Evolutionary conservation across 257 asterid genomes (phyloP).

Genomic region (Oldenlandia corymbosa): DNA sequence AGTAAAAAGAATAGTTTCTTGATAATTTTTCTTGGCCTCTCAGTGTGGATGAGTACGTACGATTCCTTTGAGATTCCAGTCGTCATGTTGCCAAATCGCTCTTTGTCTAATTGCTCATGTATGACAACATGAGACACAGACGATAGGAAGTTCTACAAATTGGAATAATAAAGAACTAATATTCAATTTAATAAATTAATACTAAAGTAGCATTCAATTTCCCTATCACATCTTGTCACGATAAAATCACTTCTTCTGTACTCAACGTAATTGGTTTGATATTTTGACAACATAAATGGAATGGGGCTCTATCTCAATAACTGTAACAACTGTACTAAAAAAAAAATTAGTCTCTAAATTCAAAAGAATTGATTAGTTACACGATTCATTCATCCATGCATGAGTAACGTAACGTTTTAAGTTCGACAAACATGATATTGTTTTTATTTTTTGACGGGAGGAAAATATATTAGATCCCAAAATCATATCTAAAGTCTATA

Average conservation of each 20-base stretch:
- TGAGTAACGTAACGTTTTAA: no score
- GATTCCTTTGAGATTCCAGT: constrained; percentile 3
- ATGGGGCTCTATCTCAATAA: not conserved
- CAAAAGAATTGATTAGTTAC: not conserved
- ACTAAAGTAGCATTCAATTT: not conserved
- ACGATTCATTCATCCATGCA: not conserved
- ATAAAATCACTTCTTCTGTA: not conserved
- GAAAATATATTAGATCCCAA: no score
- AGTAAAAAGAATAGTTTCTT: no score
- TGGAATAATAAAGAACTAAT: no score
- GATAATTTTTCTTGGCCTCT: no score
- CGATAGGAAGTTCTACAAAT: no score
- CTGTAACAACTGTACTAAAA: not conserved
- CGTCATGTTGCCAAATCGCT: constrained; percentile 8
- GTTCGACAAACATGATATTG: no score
- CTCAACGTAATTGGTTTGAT: not conserved
- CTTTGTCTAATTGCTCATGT: constrained; percentile 13
- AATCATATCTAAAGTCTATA: no score
- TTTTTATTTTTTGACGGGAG: no score
- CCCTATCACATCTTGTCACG: not conserved
- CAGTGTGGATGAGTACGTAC: not conserved
- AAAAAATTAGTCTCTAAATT: not conserved
- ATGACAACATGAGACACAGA: constrained; percentile 1
- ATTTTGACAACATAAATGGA: not conserved
- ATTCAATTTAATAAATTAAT: not conserved